These are phyloP conservation scores for Dothiorella sarmentorum DNA, from an alignment of 2,329 filamentous ascomycete genomes.

Conservation along the genomic window DNA sequence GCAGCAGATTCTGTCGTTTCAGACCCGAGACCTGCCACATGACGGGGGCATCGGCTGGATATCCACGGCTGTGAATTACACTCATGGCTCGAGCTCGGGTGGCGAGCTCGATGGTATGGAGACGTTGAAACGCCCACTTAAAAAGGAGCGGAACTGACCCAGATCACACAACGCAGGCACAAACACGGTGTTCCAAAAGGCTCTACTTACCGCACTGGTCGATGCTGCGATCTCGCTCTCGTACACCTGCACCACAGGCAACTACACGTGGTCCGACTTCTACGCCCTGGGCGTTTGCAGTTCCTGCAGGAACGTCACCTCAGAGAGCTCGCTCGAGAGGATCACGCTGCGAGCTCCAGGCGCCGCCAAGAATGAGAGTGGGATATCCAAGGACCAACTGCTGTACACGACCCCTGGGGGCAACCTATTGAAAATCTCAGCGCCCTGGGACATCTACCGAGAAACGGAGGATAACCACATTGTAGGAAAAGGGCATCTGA, in stretches of 20 bases:
- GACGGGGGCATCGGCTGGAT: too few species aligned
- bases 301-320: neutral
- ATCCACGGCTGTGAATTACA: too few species aligned
- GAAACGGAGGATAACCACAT: neutral
- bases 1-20: constrained; percentile 19
- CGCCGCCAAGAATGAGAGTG: neutral
- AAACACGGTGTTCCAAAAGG: neutral
- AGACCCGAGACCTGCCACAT: neutral
- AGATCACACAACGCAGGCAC: too few species aligned
- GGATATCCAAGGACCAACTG: neutral
- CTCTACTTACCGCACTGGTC: neutral
- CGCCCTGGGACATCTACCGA: neutral
- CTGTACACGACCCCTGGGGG: neutral
- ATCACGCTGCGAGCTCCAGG: neutral
- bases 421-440: neutral
- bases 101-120: too few species aligned
- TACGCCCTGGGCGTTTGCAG: neutral
- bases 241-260: neutral
- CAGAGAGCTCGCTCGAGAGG: neutral
- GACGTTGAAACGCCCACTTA: too few species aligned
- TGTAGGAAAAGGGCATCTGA: neutral
- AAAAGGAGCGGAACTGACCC: too few species aligned
- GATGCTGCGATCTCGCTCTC: neutral
- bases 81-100: too few species aligned
- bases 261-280: neutral